These are phyloP conservation scores for Pleomassaria siparia DNA, from an alignment of 2,329 filamentous ascomycete species.

Conservation along the genomic window DNA sequence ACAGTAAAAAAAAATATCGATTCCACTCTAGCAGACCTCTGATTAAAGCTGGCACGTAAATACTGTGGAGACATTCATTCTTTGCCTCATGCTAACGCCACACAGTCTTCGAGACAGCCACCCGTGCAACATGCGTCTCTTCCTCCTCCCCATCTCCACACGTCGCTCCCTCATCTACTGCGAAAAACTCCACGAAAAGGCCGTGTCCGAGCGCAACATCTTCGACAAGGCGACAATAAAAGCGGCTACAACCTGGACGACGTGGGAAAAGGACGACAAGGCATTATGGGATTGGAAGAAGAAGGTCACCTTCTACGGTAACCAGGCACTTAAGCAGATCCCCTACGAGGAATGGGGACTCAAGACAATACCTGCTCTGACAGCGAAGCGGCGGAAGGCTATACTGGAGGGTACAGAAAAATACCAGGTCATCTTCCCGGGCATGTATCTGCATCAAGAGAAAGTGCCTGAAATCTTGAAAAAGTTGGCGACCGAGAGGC, in stretches of 20 bases:
- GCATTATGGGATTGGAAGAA: slow-evolving; percentile 74
- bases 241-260: slow-evolving; percentile 76
- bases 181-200: slow-evolving; percentile 66
- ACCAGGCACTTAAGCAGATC: slow-evolving; percentile 80
- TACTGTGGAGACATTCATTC: too few relatives aligned
- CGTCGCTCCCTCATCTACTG: slow-evolving; percentile 90
- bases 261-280: slow-evolving; percentile 80
- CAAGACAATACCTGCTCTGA: slow-evolving; percentile 87
- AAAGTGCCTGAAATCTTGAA: slow-evolving; percentile 67
- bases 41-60: too few relatives aligned
- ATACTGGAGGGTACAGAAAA: slow-evolving; percentile 64
- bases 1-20: too few relatives aligned
- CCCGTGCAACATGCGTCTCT: slow-evolving; percentile 74
- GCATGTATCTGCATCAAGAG: slow-evolving; percentile 64
- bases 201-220: slow-evolving; percentile 53
- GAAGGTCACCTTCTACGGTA: slow-evolving; percentile 81
- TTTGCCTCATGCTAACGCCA: too few relatives aligned
- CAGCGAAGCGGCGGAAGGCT: slow-evolving; percentile 64
- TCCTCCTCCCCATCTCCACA: slow-evolving; percentile 89
- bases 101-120: background rate
- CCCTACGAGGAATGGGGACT: slow-evolving; percentile 97
- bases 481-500: slow-evolving; percentile 75
- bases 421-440: slow-evolving; percentile 76
- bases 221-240: slow-evolving; percentile 71
- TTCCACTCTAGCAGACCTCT: too few relatives aligned